Evolutionary conservation across 768 basidiomycete genomes (phyloP).

Genomic region (Rhizopogon salebrosus): DNA sequence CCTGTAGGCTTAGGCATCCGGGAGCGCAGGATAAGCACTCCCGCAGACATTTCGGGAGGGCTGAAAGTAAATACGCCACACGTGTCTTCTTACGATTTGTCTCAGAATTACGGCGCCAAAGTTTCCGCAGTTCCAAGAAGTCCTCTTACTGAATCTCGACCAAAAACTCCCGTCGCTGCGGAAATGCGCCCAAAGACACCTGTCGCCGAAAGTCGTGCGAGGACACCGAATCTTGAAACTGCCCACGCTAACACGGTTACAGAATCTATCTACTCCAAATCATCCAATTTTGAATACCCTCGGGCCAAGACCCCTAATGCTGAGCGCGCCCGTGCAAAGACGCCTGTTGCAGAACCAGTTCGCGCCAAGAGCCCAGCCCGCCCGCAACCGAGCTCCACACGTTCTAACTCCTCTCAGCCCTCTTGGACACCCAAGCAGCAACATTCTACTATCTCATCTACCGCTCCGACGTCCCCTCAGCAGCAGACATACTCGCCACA

Average conservation of each 20-base stretch:
- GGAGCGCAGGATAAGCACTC: constrained; percentile 49
- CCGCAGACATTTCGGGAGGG: constrained; percentile 20
- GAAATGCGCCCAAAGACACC: constrained; percentile 13
- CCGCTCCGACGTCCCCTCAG: constrained; percentile 34
- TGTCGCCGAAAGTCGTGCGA: constrained; percentile 17
- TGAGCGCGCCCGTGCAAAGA: constrained; percentile 11
- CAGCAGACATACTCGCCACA: constrained; percentile 37
- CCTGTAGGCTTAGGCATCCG: constrained; percentile 25
- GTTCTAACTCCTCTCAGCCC: constrained; percentile 5
- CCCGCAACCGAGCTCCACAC: neutral
- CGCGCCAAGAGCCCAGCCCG: neutral
- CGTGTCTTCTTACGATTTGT: constrained; percentile 9
- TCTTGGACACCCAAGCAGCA: constrained; percentile 25
- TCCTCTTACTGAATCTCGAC: constrained; percentile 9
- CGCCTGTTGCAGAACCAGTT: constrained; percentile 5
- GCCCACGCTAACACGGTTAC: constrained; percentile 12
- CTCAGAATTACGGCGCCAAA: constrained; percentile 17
- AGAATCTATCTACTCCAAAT: constrained; percentile 7
- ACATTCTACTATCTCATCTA: constrained; percentile 26
- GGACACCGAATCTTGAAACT: constrained; percentile 13
- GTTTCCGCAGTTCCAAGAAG: constrained; percentile 1
- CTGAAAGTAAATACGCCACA: constrained; percentile 12
- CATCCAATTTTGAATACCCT: neutral
- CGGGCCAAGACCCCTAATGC: neutral
- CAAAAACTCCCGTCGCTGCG: constrained; percentile 3